Conservation (phyloP, 2,329 filamentous ascomycete genomes). For the Fusarium staphyleae region DNA sequence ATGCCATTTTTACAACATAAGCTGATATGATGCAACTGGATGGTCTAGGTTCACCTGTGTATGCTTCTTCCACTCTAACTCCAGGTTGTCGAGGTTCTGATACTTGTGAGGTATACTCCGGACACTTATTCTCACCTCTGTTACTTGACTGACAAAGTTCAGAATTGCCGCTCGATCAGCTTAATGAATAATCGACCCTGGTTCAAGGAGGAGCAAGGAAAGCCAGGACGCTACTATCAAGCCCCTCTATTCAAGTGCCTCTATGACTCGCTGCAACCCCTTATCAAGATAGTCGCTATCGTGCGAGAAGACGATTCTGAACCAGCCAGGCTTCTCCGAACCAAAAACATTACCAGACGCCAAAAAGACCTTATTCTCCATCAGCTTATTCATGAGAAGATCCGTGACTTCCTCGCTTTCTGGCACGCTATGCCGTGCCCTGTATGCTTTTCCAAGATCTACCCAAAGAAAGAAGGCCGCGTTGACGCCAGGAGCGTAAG, state of each 20-base stretch:
- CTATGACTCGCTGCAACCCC: slow-evolving; percentile 34
- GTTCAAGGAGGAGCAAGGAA: no score
- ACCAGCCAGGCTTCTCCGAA: slow-evolving; percentile 49
- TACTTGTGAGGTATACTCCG: slow-evolving; percentile 36
- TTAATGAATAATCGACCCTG: no score
- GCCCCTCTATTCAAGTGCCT: slow-evolving; percentile 19
- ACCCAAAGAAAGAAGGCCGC: slow-evolving; percentile 65
- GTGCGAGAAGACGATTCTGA: slow-evolving; percentile 50
- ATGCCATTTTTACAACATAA: slow-evolving; percentile 37
- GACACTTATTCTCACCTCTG: slow-evolving; percentile 36
- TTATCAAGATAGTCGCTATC: slow-evolving; percentile 42
- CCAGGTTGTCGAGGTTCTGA: slow-evolving; percentile 32
- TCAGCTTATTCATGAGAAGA: slow-evolving; percentile 40
- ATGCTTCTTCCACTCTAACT: slow-evolving; percentile 43
- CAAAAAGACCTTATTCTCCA: slow-evolving; percentile 46
- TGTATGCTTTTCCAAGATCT: slow-evolving; percentile 50
- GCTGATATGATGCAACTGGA: slow-evolving; percentile 37
- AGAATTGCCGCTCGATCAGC: no score
- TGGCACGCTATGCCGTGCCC: slow-evolving; percentile 14
- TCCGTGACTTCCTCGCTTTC: slow-evolving; percentile 36
- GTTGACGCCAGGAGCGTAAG: slow-evolving; percentile 56
- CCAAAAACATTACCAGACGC: slow-evolving; percentile 49
- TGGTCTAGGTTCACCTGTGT: slow-evolving; percentile 44
- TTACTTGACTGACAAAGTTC: no score
- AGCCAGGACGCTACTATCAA: not conserved